These are phyloP conservation scores for Nitzschia putrida DNA, from an alignment of 108 stramenopile species.

Conservation along the genomic window DNA sequence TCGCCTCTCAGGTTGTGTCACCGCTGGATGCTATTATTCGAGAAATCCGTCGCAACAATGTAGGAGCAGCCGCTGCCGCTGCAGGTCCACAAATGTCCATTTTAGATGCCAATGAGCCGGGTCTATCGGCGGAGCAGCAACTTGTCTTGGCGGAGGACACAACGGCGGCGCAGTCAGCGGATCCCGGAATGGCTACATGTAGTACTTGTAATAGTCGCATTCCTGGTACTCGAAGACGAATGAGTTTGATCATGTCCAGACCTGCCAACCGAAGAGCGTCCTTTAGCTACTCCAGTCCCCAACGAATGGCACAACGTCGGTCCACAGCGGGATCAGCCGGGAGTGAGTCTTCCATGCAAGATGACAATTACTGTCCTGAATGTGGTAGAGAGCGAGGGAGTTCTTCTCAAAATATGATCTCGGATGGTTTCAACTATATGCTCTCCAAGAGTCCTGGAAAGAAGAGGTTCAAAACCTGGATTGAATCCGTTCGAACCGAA, in stretches of 20 bases:
- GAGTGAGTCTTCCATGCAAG: neutral
- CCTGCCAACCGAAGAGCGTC: slow-evolving; percentile 4
- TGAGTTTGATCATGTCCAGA: neutral
- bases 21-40: slow-evolving; percentile 44
- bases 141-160: slow-evolving; percentile 15
- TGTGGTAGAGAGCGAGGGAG: slow-evolving; percentile 7
- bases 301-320: neutral
- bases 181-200: neutral
- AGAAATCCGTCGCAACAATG: slow-evolving; percentile 51
- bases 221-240: slow-evolving; percentile 3
- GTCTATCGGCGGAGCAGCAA: slow-evolving; percentile 30
- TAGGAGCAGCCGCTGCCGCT: slow-evolving; percentile 44
- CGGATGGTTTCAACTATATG: neutral
- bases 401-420: neutral
- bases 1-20: slow-evolving; percentile 23
- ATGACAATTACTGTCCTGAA: slow-evolving; percentile 8
- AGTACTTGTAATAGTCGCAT: slow-evolving; percentile 5
- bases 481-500: slow-evolving; percentile 11
- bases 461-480: slow-evolving; percentile 23
- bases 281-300: slow-evolving; percentile 22
- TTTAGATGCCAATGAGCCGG: slow-evolving; percentile 37
- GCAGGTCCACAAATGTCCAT: slow-evolving; percentile 30
- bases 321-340: slow-evolving; percentile 1
- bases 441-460: slow-evolving; percentile 19
- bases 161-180: neutral